These are phyloP conservation scores for Gleditsia sinensis DNA, from an alignment of 306 rosid genomes.

Conservation along the genomic window DNA sequence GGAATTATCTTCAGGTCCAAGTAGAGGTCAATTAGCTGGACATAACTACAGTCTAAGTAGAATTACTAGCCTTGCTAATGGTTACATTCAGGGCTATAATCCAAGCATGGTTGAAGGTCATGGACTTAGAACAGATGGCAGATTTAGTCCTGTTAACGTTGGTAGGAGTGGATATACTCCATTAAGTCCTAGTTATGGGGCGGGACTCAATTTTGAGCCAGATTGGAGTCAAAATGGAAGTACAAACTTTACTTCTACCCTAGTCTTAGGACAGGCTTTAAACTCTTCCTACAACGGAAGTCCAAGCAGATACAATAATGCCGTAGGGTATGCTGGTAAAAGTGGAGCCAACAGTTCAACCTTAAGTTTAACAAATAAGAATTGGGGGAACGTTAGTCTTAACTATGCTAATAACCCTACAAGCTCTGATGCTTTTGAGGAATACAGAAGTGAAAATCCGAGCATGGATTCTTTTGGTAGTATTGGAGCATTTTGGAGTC, in stretches of 20 bases:
- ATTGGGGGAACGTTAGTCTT: neutral
- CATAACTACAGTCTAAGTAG: conserved; percentile 12
- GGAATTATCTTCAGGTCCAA: conserved; percentile 30
- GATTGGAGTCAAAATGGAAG: neutral
- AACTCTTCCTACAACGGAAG: neutral
- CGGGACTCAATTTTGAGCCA: neutral
- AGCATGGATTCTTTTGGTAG: neutral
- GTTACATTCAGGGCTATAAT: conserved; percentile 29
- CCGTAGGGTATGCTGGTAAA: neutral
- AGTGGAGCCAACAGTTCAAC: neutral
- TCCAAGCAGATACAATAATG: neutral
- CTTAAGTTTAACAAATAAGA: neutral
- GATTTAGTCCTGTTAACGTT: neutral
- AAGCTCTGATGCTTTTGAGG: neutral
- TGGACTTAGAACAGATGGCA: conserved; percentile 1
- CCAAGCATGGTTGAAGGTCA: conserved; percentile 22
- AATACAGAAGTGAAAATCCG: neutral
- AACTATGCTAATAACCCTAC: neutral
- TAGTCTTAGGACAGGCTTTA: neutral
- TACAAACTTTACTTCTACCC: neutral
- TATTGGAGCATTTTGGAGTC: neutral
- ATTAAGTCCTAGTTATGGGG: neutral
- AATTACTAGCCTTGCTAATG: conserved; percentile 22
- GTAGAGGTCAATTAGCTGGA: conserved; percentile 30
- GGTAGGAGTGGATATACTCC: neutral